Evolutionary conservation across 805 yeast genomes (phyloP), one percentile per base, ranked within the genome.

Genomic region (Yarrowia osloensis): DNA sequence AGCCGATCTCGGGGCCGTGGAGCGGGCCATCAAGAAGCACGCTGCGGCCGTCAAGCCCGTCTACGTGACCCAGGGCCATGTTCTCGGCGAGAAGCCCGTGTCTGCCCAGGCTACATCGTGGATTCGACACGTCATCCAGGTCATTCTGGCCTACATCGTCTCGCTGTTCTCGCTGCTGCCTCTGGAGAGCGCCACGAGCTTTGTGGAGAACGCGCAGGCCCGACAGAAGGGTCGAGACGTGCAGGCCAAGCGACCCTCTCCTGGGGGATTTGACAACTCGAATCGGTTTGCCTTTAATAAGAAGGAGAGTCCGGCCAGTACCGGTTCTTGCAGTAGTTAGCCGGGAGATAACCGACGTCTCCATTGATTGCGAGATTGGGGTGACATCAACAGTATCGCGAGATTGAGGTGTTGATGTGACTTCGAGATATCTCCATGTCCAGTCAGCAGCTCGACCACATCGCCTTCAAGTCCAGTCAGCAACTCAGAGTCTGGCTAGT

Each of bases 241-340:
- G 39, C 39, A 21, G 22, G 24, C 8, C n/a, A n/a, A 29, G 35
- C 21, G 13, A n/a, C 26, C 37, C 3, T n/a, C 26, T 6, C 37
- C 55, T 3, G 8, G 39, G 12, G 55, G 55, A 1, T 49, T 29
- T 5, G 55, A 49, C 12, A 12, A n/a, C 1, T 12, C 24, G 3
- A 26, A 29, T 19, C 37, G 55, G n/a, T 49, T 49, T 12, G 4
- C n/a, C 5, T 49, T 49, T 6, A 31, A 29, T 12, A 28, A 49
- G 55, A 49, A 49, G 55, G 55, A 49, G 39, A 49, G 55, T 19
- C 55, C 55, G 11, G 55, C 55, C 15, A 49, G 55, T 4, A 49
- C 55, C 4, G 28, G 42, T 17, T 11, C 17, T 3, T 11, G n/a
- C n/a, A n/a, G n/a, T n/a, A n/a, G n/a, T n/a, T n/a, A n/a, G n/a